Evolutionary conservation across 768 basidiomycete species (phyloP).

Genomic region (Melanogaster broomeanus): DNA sequence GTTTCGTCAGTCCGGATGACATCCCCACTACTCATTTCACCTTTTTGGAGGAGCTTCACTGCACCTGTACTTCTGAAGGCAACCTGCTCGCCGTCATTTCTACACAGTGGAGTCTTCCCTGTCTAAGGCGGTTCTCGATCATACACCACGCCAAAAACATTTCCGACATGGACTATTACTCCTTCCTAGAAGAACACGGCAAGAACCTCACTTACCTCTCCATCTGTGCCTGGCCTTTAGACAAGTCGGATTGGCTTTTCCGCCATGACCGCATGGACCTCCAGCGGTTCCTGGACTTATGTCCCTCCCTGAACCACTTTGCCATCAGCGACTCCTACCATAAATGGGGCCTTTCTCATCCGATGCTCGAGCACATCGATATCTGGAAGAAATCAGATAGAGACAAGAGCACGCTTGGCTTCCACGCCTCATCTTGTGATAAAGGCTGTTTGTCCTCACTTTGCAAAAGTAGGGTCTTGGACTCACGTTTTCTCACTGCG

Average conservation of each 20-base stretch:
- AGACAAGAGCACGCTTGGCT: too few relatives aligned
- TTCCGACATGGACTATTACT: too few relatives aligned
- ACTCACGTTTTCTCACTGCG: too few relatives aligned
- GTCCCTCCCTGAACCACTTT: slow-evolving; percentile 2
- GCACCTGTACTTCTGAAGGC: background rate
- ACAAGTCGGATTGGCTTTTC: background rate
- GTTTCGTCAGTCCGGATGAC: background rate
- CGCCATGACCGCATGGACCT: background rate
- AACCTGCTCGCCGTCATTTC: background rate
- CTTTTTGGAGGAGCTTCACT: background rate
- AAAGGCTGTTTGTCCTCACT: too few relatives aligned
- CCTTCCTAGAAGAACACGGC: background rate
- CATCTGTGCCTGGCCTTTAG: background rate
- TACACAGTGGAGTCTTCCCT: background rate
- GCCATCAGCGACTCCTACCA: background rate
- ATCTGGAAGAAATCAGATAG: background rate
- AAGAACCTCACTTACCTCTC: background rate
- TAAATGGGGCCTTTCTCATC: background rate
- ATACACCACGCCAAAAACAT: background rate
- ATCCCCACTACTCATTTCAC: background rate
- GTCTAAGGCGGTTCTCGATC: background rate
- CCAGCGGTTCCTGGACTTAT: background rate
- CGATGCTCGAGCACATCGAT: background rate
- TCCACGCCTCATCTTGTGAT: too few relatives aligned
- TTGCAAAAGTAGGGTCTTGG: too few relatives aligned